A percentile compares a stretch with the other conserved stretches of the same genome.
phyloP scores from a whole-genome alignment of 352 stramenopile genomes.

The Phytophthora multivora region DNA sequence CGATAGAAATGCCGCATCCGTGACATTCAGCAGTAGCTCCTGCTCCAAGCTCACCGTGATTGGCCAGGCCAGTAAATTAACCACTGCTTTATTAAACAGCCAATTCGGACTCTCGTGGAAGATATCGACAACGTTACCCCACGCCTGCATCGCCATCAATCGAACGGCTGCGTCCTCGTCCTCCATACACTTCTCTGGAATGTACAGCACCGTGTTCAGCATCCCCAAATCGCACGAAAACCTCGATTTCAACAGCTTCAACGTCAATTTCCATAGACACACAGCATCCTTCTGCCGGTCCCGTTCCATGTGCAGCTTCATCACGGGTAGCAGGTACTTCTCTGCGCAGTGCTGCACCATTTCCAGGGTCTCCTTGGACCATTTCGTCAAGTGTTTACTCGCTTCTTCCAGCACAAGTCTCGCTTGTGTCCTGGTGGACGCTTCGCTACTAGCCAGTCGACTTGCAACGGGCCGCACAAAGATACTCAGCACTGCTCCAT shows the following conservation, averaged over 20 bases:
- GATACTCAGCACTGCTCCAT: constrained; percentile 37
- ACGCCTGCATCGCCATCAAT: constrained; percentile 58
- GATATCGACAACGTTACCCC: constrained; percentile 49
- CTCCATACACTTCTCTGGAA: constrained; percentile 57
- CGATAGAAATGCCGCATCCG: constrained; percentile 51
- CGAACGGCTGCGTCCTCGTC: constrained; percentile 50
- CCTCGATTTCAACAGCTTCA: constrained; percentile 47
- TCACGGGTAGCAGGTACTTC: constrained; percentile 59
- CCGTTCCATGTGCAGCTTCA: constrained; percentile 58
- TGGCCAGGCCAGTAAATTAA: constrained; percentile 55
- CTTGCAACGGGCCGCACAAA: constrained; percentile 61
- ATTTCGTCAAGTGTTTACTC: constrained; percentile 34
- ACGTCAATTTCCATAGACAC: constrained; percentile 56
- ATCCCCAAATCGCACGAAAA: constrained; percentile 48
- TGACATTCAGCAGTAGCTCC: constrained; percentile 52
- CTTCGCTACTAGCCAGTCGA: constrained; percentile 57
- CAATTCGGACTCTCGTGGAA: constrained; percentile 55
- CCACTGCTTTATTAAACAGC: constrained; percentile 61
- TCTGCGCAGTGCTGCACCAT: constrained; percentile 45
- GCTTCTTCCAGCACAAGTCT: constrained; percentile 56
- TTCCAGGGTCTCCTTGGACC: constrained; percentile 35
- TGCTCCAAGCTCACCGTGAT: constrained; percentile 53
- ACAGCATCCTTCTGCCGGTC: constrained; percentile 51
- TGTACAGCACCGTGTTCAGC: constrained; percentile 60
- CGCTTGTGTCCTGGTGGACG: constrained; percentile 49